Percentiles rank a stretch among this genome's conserved stretches.
These are phyloP conservation scores for Gossypium thurberi DNA, from an alignment of 345 rosid species.

Conservation along the genomic window DNA sequence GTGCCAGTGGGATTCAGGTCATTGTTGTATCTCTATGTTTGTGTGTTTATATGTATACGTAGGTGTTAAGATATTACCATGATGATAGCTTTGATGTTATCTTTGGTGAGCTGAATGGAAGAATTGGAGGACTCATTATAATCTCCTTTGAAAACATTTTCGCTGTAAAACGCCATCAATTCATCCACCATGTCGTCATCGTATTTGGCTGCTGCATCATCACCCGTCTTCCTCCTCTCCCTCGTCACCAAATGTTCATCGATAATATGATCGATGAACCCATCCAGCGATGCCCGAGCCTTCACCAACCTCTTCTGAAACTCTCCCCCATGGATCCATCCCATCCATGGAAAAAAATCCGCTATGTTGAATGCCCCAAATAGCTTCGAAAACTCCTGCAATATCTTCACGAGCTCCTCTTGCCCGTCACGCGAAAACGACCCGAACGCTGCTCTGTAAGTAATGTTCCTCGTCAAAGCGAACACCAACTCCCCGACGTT, in stretches of 20 bases:
- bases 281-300: slow-evolving; percentile 58
- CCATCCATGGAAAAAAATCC: slow-evolving; percentile 73
- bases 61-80: slow-evolving; percentile 39
- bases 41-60: background rate
- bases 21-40: background rate
- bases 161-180: slow-evolving; percentile 56
- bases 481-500: slow-evolving; percentile 72
- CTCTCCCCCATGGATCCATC: slow-evolving; percentile 48
- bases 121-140: slow-evolving; percentile 38
- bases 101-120: slow-evolving; percentile 50
- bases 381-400: slow-evolving; percentile 85
- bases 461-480: slow-evolving; percentile 56
- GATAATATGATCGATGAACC: slow-evolving; percentile 65
- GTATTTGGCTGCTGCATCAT: slow-evolving; percentile 18
- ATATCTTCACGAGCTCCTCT: slow-evolving; percentile 55
- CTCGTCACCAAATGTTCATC: slow-evolving; percentile 62
- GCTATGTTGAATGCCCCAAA: slow-evolving; percentile 79
- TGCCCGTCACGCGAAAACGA: slow-evolving; percentile 52
- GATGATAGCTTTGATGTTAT: slow-evolving; percentile 88
- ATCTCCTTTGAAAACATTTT: slow-evolving; percentile 25
- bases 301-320: slow-evolving; percentile 42
- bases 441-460: slow-evolving; percentile 83
- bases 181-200: slow-evolving; percentile 80
- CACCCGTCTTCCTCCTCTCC: background rate
- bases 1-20: too few relatives aligned